These are phyloP conservation scores for Fibroporia radiculosa DNA, from an alignment of 768 basidiomycete species.

Conservation along the genomic window DNA sequence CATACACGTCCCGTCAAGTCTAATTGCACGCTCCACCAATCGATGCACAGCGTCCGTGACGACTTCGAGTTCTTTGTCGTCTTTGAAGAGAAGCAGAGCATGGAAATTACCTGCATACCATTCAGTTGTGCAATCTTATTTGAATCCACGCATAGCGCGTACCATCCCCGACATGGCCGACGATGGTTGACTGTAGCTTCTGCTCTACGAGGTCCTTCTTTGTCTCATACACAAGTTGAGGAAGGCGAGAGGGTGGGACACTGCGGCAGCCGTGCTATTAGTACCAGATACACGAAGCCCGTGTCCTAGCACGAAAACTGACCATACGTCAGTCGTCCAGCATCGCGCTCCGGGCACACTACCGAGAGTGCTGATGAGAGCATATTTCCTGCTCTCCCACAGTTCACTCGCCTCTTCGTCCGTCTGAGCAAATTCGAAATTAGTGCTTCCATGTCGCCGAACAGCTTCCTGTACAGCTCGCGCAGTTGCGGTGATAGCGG, in stretches of 20 bases:
- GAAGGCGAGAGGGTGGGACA: constrained; percentile 59
- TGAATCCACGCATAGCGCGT: constrained; percentile 19
- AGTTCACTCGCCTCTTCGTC: constrained; percentile 61
- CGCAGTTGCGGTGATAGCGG: constrained; percentile 31
- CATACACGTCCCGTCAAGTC: constrained; percentile 68
- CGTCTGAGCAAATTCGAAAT: constrained; percentile 56
- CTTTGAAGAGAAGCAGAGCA: constrained; percentile 27
- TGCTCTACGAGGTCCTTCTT: constrained; percentile 55
- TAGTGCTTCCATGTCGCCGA: constrained; percentile 60
- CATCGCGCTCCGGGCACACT: constrained; percentile 47
- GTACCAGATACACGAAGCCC: too few relatives aligned
- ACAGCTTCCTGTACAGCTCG: constrained; percentile 55
- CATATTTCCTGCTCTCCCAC: constrained; percentile 74
- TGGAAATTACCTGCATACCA: constrained; percentile 34
- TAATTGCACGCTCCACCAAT: constrained; percentile 63
- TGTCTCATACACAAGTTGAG: constrained; percentile 59
- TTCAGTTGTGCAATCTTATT: neutral
- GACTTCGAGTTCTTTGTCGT: constrained; percentile 27
- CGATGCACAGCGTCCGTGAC: constrained; percentile 37
- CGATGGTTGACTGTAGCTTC: constrained; percentile 55
- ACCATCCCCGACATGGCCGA: constrained; percentile 75
- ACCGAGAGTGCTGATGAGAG: constrained; percentile 47
- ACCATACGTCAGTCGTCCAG: constrained; percentile 78
- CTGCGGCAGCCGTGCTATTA: too few relatives aligned
- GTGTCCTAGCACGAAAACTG: constrained; percentile 8